Percentiles rank a stretch among this genome's conserved stretches.
Conservation (phyloP, 2,329 filamentous ascomycete genomes). For the Colletotrichum somersetense region DNA sequence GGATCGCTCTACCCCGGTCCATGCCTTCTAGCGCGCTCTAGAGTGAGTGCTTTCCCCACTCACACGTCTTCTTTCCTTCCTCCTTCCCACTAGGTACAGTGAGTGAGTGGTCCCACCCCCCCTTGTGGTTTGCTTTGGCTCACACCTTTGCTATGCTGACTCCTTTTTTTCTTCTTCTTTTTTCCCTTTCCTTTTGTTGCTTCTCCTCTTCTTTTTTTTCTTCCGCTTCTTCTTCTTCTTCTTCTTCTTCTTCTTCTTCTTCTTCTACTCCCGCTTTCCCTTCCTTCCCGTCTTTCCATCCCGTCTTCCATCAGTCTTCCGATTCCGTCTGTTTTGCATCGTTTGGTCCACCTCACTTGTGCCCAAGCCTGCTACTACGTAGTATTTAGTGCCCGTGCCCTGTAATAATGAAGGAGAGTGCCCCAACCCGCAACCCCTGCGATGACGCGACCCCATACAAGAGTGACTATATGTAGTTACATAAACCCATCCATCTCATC, state of each 20-base stretch:
- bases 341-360: background rate
- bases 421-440: background rate
- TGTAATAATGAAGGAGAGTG: background rate
- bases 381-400: background rate
- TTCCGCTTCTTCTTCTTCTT: too few species aligned
- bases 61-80: slow-evolving; percentile 11
- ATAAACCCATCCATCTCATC: slow-evolving; percentile 6
- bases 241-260: background rate
- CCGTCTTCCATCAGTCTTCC: slow-evolving; percentile 22
- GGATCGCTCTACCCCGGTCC: slow-evolving; percentile 13
- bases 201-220: background rate
- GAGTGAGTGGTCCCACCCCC: background rate
- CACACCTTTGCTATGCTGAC: background rate
- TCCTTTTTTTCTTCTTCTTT: too few species aligned
- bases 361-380: background rate
- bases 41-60: slow-evolving; percentile 9
- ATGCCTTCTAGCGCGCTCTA: slow-evolving; percentile 39
- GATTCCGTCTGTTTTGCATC: background rate
- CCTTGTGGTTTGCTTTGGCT: slow-evolving; percentile 6
- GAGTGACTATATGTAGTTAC: slow-evolving; percentile 2
- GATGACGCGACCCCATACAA: slow-evolving; percentile 17
- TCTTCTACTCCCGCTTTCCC: too few species aligned
- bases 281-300: slow-evolving; percentile 8
- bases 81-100: too few species aligned
- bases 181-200: background rate